A percentile compares a stretch with the other conserved stretches of the same genome.
Evolutionary conservation across 2,329 filamentous ascomycete species (phyloP).

Genomic region (Cladobotryum protrusum): DNA sequence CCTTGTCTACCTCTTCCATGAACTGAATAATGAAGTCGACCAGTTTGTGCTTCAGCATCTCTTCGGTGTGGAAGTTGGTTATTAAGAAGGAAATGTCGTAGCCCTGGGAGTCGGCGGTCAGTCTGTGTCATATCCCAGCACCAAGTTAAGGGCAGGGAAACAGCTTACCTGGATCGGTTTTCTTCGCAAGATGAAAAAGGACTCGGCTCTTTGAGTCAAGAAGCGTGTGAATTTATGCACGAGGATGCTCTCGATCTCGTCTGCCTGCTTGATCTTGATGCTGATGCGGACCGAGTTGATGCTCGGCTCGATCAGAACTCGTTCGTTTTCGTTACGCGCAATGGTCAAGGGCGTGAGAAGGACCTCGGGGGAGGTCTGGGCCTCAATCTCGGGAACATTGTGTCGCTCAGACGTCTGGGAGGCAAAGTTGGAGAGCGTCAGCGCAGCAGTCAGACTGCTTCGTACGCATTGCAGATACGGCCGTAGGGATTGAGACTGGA

Average conservation of each 20-base stretch:
- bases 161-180: conserved; percentile 82
- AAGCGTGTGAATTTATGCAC: conserved; percentile 99
- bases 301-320: conserved; percentile 90
- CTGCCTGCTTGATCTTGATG: conserved; percentile 98
- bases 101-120: conserved; percentile 50
- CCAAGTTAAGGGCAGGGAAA: conserved; percentile 15
- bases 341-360: conserved; percentile 86
- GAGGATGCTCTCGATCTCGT: conserved; percentile 96
- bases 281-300: conserved; percentile 96
- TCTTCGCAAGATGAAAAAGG: conserved; percentile 91
- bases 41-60: conserved; percentile 98
- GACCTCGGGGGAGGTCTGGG: conserved; percentile 85
- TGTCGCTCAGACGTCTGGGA: conserved; percentile 94
- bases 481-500: conserved; percentile 87
- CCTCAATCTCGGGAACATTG: conserved; percentile 97
- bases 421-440: conserved; percentile 87
- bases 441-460: conserved; percentile 85
- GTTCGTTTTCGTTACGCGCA: conserved; percentile 94
- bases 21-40: conserved; percentile 99
- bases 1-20: conserved; percentile 99
- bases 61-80: conserved; percentile 97
- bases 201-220: conserved; percentile 90
- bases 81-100: conserved; percentile 99
- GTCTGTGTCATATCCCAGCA: neutral
- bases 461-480: conserved; percentile 96